Conservation (phyloP, 2,329 filamentous ascomycete species). For the Didymella keratinophila region DNA sequence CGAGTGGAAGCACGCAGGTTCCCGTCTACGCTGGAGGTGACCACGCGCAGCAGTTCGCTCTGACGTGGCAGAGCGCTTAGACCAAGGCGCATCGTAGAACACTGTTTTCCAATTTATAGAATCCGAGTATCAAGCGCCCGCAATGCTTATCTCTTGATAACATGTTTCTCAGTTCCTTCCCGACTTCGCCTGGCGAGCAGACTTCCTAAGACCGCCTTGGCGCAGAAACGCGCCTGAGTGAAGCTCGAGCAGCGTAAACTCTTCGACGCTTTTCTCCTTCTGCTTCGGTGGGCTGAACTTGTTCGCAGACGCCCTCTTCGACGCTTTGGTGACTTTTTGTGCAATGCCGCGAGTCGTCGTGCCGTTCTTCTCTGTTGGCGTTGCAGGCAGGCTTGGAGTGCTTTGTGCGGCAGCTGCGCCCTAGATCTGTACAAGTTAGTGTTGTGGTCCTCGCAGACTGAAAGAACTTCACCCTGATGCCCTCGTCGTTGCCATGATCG, state of each 20-base stretch:
- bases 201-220: conserved; percentile 5
- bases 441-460: too few relatives aligned
- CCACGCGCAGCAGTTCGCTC: conserved; percentile 44
- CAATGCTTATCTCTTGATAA: not conserved
- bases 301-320: not conserved
- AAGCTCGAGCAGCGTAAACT: conserved; percentile 10
- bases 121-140: conserved; percentile 11
- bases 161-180: not conserved
- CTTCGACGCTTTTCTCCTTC: conserved; percentile 7
- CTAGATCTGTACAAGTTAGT: conserved; percentile 2
- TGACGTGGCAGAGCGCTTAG: conserved; percentile 50
- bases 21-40: conserved; percentile 52
- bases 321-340: conserved; percentile 5
- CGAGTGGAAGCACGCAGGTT: conserved; percentile 55
- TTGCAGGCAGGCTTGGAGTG: not conserved
- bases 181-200: conserved; percentile 2
- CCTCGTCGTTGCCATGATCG: not conserved
- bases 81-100: not conserved
- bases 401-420: not conserved
- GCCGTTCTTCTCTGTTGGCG: not conserved
- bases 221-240: conserved; percentile 6
- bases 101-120: not conserved
- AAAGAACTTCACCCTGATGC: not conserved
- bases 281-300: conserved; percentile 1
- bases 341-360: conserved; percentile 5